phyloP scores from a whole-genome alignment of 768 basidiomycete genomes.

The Hirschioporus abietinus region DNA sequence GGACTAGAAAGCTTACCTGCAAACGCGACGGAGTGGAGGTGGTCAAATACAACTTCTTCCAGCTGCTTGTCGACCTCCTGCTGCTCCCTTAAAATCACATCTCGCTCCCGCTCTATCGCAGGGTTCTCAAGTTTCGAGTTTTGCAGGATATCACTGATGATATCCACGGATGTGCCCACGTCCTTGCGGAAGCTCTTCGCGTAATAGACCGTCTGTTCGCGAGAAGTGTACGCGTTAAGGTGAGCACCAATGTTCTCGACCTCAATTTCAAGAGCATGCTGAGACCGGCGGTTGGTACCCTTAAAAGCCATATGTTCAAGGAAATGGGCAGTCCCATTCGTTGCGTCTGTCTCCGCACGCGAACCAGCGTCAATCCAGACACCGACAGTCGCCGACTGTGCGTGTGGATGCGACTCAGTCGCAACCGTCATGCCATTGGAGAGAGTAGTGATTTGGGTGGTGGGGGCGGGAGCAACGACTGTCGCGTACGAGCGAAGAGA shows the following conservation, averaged over 20 bases:
- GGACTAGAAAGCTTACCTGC: slow-evolving; percentile 55
- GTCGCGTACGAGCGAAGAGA: slow-evolving; percentile 71
- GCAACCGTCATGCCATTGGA: slow-evolving; percentile 94
- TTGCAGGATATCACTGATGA: slow-evolving; percentile 96
- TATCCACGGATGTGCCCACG: slow-evolving; percentile 85
- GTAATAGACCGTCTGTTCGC: slow-evolving; percentile 99
- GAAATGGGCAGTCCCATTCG: slow-evolving; percentile 97
- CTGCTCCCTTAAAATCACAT: slow-evolving; percentile 95
- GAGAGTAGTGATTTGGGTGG: slow-evolving; percentile 88
- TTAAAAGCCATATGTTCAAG: slow-evolving; percentile 99
- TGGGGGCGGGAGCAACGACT: slow-evolving; percentile 61
- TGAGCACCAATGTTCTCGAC: slow-evolving; percentile 98
- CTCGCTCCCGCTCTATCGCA: slow-evolving; percentile 92
- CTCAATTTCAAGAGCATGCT: slow-evolving; percentile 90
- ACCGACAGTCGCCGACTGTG: slow-evolving; percentile 97
- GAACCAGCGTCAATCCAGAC: slow-evolving; percentile 99
- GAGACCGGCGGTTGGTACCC: slow-evolving; percentile 83
- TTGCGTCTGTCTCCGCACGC: slow-evolving; percentile 91
- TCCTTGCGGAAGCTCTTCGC: slow-evolving; percentile 98
- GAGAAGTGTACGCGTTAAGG: slow-evolving; percentile 95
- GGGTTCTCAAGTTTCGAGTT: slow-evolving; percentile 86
- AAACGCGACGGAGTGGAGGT: slow-evolving; percentile 94
- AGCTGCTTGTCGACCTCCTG: slow-evolving; percentile 99
- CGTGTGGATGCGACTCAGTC: slow-evolving; percentile 83
- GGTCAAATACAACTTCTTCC: slow-evolving; percentile 98